Evolutionary conservation across 441 rosid genomes (phyloP).

Genomic region (Corymbia citriodora): DNA sequence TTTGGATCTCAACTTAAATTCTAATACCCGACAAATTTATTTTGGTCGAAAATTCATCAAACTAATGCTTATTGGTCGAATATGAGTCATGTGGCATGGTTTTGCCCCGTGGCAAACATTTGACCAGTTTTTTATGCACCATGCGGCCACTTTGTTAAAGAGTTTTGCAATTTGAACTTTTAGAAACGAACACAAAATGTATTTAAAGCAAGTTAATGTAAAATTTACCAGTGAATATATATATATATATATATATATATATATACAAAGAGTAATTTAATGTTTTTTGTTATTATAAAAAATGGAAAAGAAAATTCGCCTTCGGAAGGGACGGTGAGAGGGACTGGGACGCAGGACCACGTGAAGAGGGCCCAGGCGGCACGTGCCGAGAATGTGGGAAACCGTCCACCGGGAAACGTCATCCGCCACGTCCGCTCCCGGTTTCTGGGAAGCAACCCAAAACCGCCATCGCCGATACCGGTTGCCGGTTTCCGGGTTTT

Average conservation of each 20-base stretch:
- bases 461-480: conserved; percentile 28
- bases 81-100: neutral
- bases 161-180: neutral
- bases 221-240: neutral
- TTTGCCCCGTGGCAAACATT: neutral
- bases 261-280: neutral
- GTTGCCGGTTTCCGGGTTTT: conserved; percentile 40
- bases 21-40: neutral
- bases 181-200: neutral
- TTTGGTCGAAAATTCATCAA: neutral
- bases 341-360: neutral
- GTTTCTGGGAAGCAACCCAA: neutral
- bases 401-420: neutral
- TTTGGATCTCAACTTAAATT: neutral
- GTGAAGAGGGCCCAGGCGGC: neutral
- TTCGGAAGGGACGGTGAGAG: neutral
- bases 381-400: neutral
- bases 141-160: neutral
- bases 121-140: neutral
- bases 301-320: neutral
- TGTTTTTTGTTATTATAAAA: neutral
- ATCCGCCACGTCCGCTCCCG: neutral
- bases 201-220: neutral
- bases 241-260: no score
- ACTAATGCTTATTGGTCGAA: neutral